Evolutionary conservation across 2,329 filamentous ascomycete genomes (phyloP), one percentile per base, ranked within the genome.

Genomic region (Berkeleyomyces rouxiae): DNA sequence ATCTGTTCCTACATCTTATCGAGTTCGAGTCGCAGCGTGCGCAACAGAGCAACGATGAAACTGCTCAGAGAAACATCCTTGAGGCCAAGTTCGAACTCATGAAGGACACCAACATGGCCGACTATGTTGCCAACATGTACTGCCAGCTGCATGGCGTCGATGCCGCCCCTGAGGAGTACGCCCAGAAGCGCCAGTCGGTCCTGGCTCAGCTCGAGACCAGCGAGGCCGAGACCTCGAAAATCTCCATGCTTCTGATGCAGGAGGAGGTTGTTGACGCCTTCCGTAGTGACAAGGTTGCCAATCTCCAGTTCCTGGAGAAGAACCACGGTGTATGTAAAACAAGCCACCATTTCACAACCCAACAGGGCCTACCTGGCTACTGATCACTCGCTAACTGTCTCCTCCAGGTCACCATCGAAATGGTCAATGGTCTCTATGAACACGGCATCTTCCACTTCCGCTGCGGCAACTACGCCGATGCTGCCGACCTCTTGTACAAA

Each of bases 381-480:
- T 40, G n/a, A 10, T 31, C 39, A 11, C 57, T 36, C 23, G n/a
- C 58, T 61, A 55, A 58, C 49, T 37, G 5, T n/a, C n/a, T 39
- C 11, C n/a, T n/a, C 42, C 68, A 87, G 84, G 84, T 97, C 68
- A 96, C 91, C 44, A 81, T 86, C 70, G 90, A 96, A 66, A 96
- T 96, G 88, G 90, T 99, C 69, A 87, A 97, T 76, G 87, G 88
- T 68, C 86, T 99, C 63, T 95, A 92, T 77, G 90, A 96, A 71
- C 96, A 90, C 71, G 93, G 93, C 69, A 88, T 93, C 74, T 96
- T 96, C 77, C 90, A 96, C 78, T 99, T 97, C 79, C 92, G 89
- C 78, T 96, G 91, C 73, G 93, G 93, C 68, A 90, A 91, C 77
- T 99, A 99, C 75, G 84, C 79, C 62, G 87, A 87, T 69, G 92